phyloP scores from a whole-genome alignment of 441 rosid species.

The Iberis amara region DNA sequence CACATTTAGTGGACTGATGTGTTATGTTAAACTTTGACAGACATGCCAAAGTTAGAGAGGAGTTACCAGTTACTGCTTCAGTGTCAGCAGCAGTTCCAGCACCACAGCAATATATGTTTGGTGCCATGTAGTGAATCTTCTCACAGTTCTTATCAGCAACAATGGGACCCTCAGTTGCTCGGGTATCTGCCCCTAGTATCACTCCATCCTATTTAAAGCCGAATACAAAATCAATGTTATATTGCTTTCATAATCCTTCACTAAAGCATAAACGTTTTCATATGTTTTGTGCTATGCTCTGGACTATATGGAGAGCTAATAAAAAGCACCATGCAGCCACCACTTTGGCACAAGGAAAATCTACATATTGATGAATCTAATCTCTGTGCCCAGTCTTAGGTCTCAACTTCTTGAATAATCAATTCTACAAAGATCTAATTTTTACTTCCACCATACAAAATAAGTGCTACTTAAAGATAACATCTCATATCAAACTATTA shows the following conservation, averaged over 20 bases:
- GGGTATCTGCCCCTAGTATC: conserved; percentile 92
- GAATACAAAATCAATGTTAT: neutral
- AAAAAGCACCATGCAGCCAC: neutral
- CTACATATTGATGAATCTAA: neutral
- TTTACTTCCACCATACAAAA: neutral
- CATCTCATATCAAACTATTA: too few relatives aligned
- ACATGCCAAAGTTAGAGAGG: conserved; percentile 16
- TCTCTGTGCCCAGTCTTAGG: neutral
- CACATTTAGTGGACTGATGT: neutral
- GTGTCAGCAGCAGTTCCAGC: conserved; percentile 99
- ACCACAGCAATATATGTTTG: conserved; percentile 94
- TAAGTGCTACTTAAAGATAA: too few relatives aligned
- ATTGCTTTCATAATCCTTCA: neutral
- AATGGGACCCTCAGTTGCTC: conserved; percentile 98
- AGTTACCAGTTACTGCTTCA: conserved; percentile 92
- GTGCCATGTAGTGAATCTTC: conserved; percentile 97
- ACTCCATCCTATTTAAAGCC: conserved; percentile 64
- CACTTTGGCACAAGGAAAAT: neutral
- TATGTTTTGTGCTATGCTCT: neutral
- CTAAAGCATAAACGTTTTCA: neutral
- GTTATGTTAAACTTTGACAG: neutral
- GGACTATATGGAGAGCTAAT: neutral
- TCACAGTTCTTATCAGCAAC: conserved; percentile 97
- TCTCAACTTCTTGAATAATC: conserved; percentile 1
- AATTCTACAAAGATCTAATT: neutral